Conservation (phyloP, 495 filamentous ascomycete species). For the Daldinia concentrica region DNA sequence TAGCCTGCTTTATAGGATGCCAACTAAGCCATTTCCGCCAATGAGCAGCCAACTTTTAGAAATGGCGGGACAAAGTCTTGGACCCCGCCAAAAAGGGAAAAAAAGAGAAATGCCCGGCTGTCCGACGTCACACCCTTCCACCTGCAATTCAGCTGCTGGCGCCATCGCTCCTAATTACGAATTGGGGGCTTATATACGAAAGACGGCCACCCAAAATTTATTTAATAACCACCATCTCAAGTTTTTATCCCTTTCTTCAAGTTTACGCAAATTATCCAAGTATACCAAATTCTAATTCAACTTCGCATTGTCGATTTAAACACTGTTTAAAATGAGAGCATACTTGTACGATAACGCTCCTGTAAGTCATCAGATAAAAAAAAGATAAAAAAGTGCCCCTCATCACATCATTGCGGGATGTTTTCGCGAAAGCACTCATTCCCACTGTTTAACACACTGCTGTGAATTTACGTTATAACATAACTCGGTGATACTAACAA, state of each 20-base stretch:
- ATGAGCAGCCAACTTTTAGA: slow-evolving; percentile 7
- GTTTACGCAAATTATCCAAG: neutral
- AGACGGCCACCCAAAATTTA: slow-evolving; percentile 11
- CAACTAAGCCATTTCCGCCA: neutral
- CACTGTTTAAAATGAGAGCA: slow-evolving; percentile 69
- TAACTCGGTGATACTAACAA: slow-evolving; percentile 16
- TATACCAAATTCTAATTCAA: neutral
- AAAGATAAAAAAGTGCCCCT: slow-evolving; percentile 21
- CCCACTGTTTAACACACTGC: neutral
- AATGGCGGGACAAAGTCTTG: slow-evolving; percentile 3
- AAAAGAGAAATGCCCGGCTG: neutral
- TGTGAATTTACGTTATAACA: neutral
- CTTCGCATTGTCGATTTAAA: neutral
- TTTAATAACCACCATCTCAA: slow-evolving; percentile 26
- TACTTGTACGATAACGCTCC: slow-evolving; percentile 84
- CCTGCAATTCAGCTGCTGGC: slow-evolving; percentile 14
- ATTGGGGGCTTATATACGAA: neutral
- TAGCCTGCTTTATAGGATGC: neutral
- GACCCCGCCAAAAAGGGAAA: slow-evolving; percentile 19
- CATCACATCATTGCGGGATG: slow-evolving; percentile 28
- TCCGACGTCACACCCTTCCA: slow-evolving; percentile 34
- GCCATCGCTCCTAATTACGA: slow-evolving; percentile 23
- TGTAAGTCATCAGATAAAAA: slow-evolving; percentile 61
- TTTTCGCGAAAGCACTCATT: slow-evolving; percentile 26
- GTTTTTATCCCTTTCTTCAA: neutral